Percentiles rank a stretch among this genome's conserved stretches.
Evolutionary conservation across 768 basidiomycete species (phyloP).

Genomic region (Hygrocybe punicea): DNA sequence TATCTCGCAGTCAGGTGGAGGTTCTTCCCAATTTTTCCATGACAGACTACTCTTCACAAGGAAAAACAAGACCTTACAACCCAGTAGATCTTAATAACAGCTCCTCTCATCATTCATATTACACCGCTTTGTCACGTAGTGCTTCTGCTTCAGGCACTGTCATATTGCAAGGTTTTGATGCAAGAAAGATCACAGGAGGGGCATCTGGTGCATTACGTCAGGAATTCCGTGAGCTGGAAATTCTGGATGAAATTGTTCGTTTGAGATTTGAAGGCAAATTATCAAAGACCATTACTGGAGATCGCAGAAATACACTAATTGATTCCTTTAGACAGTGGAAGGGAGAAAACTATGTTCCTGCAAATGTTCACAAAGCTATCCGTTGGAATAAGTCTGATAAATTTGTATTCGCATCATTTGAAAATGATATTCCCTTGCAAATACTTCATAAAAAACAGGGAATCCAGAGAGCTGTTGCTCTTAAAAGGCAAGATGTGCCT

Average conservation of each 20-base stretch:
- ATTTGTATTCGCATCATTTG: too few species aligned
- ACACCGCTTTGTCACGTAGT: conserved; percentile 18
- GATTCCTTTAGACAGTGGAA: not conserved
- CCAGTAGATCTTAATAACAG: conserved; percentile 23
- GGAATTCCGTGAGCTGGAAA: conserved; percentile 20
- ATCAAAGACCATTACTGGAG: not conserved
- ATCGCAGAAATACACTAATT: conserved; percentile 1
- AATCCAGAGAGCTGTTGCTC: too few species aligned
- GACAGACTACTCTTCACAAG: conserved; percentile 28
- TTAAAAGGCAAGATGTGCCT: too few species aligned
- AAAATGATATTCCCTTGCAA: too few species aligned
- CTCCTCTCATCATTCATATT: conserved; percentile 12
- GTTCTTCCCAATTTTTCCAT: conserved; percentile 28
- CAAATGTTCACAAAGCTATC: conserved; percentile 2
- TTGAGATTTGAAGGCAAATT: conserved; percentile 11
- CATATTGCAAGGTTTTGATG: conserved; percentile 26
- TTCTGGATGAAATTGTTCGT: conserved; percentile 21
- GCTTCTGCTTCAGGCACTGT: conserved; percentile 20
- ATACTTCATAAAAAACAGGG: too few species aligned
- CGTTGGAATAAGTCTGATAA: not conserved
- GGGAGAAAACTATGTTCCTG: conserved; percentile 4
- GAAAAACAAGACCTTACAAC: conserved; percentile 24
- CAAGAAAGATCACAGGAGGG: conserved; percentile 15
- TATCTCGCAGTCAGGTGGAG: conserved; percentile 22
- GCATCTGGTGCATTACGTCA: conserved; percentile 14